These are phyloP conservation scores for Penicillium cinerascens DNA, from an alignment of 495 filamentous ascomycete genomes.

Conservation along the genomic window DNA sequence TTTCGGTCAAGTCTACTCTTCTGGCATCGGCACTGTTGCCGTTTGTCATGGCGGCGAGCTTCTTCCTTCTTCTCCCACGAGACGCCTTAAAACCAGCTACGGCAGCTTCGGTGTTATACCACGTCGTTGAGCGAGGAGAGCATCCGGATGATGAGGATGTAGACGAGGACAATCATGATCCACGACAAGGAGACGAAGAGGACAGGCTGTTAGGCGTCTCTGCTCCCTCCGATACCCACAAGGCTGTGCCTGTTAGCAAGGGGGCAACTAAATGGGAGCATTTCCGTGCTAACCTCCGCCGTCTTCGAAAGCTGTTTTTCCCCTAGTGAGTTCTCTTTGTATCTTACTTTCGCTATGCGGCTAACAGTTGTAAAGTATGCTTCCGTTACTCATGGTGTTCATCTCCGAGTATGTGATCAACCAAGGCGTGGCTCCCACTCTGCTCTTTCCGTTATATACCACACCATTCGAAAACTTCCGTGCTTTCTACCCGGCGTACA, in stretches of 20 bases:
- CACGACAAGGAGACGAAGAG: constrained; percentile 7
- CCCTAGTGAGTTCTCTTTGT: constrained; percentile 54
- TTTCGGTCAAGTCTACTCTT: constrained; percentile 67
- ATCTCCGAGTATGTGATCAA: constrained; percentile 96
- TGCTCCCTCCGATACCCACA: constrained; percentile 19
- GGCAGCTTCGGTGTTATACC: constrained; percentile 23
- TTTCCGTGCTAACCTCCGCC: constrained; percentile 49
- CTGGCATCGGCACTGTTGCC: constrained; percentile 76
- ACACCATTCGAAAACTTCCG: constrained; percentile 79
- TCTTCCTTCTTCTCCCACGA: constrained; percentile 74
- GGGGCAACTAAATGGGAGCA: constrained; percentile 23
- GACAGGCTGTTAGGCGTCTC: constrained; percentile 41
- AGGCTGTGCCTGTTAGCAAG: constrained; percentile 11
- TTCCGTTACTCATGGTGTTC: constrained; percentile 88
- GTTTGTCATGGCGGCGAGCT: constrained; percentile 75
- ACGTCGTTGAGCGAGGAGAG: constrained; percentile 37
- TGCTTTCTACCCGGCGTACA: constrained; percentile 90
- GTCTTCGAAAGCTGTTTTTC: constrained; percentile 55
- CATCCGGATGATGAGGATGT: constrained; percentile 33
- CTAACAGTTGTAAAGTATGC: constrained; percentile 60
- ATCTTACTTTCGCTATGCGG: background rate
- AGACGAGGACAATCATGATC: constrained; percentile 33
- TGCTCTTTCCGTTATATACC: constrained; percentile 74
- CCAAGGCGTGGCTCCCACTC: constrained; percentile 82
- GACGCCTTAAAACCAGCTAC: constrained; percentile 46